Percentiles rank a stretch among this genome's conserved stretches.
Evolutionary conservation across 139 green algal genomes (phyloP).

Genomic region (Deuterostichococcus epilithicus): DNA sequence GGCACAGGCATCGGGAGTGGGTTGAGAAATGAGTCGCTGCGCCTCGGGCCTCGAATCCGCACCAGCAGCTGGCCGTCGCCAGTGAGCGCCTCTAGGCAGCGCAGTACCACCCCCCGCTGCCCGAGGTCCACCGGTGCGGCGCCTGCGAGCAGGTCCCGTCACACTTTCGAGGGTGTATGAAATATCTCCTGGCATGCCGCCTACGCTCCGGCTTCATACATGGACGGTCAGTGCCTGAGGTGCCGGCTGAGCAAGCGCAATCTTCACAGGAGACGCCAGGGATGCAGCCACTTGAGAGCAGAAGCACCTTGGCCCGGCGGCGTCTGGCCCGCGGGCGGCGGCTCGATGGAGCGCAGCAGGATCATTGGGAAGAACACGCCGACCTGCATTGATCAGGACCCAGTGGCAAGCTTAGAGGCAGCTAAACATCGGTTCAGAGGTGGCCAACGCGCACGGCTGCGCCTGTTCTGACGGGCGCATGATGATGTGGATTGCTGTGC

Average conservation of each 20-base stretch:
- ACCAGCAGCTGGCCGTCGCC: constrained; percentile 84
- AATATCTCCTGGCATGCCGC: neutral
- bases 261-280: neutral
- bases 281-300: neutral
- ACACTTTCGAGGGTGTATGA: neutral
- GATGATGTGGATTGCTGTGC: too few species aligned
- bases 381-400: constrained; percentile 35
- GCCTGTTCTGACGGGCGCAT: too few species aligned
- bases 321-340: constrained; percentile 7
- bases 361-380: constrained; percentile 98
- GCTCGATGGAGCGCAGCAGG: constrained; percentile 83
- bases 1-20: too few species aligned
- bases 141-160: neutral
- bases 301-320: constrained; percentile 1
- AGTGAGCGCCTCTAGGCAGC: constrained; percentile 67
- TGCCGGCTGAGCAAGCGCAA: neutral
- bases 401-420: too few species aligned
- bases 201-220: constrained; percentile 2
- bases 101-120: constrained; percentile 55
- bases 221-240: neutral
- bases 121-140: constrained; percentile 28
- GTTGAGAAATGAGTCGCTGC: too few species aligned
- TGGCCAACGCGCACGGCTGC: too few species aligned
- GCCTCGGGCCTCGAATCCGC: too few species aligned
- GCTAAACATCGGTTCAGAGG: too few species aligned